Evolutionary conservation across 2,329 filamentous ascomycete species (phyloP).

Genomic region (Hypocreales sp.): DNA sequence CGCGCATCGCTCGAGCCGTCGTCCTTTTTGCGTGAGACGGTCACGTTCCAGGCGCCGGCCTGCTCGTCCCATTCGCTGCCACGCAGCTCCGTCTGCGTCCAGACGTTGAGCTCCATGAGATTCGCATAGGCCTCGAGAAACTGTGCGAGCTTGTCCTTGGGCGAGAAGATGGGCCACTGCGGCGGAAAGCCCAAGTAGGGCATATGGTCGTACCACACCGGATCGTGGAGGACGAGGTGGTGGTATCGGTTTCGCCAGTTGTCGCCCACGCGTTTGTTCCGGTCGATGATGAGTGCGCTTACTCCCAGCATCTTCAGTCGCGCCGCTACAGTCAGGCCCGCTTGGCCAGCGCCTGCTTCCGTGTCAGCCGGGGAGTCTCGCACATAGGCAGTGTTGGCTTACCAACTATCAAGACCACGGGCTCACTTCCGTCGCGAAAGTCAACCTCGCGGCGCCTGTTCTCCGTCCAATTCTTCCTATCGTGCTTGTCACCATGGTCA

Average conservation of each 20-base stretch:
- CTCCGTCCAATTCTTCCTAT: constrained; percentile 45
- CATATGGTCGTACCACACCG: constrained; percentile 45
- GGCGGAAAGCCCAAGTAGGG: constrained; percentile 49
- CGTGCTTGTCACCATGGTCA: constrained; percentile 33
- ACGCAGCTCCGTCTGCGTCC: constrained; percentile 36
- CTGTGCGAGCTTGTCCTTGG: constrained; percentile 55
- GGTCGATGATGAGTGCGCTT: constrained; percentile 40
- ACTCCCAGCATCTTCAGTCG: constrained; percentile 44
- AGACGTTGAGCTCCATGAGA: constrained; percentile 53
- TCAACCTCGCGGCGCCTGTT: constrained; percentile 29
- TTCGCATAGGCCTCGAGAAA: constrained; percentile 52
- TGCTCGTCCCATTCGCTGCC: constrained; percentile 33
- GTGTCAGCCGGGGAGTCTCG: no score
- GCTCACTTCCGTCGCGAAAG: constrained; percentile 30
- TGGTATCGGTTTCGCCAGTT: constrained; percentile 50
- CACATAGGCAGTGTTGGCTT: constrained; percentile 10
- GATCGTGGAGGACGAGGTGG: constrained; percentile 53
- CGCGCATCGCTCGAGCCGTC: constrained; percentile 32
- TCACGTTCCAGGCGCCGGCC: constrained; percentile 37
- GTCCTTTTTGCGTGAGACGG: constrained; percentile 31
- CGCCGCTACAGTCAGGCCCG: constrained; percentile 40
- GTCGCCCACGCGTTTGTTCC: constrained; percentile 41
- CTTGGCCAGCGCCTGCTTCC: constrained; percentile 39
- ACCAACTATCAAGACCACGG: constrained; percentile 47
- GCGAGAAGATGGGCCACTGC: constrained; percentile 54